phyloP scores from a whole-genome alignment of 2,329 filamentous ascomycete genomes.

The Pezicula rhizophila region DNA sequence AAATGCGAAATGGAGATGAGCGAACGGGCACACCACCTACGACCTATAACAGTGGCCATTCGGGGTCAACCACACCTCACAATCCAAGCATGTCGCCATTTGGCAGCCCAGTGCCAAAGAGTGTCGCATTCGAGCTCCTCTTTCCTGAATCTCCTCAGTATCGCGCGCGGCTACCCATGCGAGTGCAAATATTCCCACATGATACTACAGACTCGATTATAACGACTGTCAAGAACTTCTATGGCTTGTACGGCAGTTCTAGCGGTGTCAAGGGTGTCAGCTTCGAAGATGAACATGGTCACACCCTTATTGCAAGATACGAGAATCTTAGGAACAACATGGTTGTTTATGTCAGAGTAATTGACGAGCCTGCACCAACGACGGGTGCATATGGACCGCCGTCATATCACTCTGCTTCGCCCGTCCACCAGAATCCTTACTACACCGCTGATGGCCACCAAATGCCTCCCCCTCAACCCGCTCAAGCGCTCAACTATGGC shows the following conservation, averaged over 20 bases:
- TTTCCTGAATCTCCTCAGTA: constrained; percentile 62
- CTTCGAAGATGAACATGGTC: constrained; percentile 87
- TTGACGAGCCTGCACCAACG: constrained; percentile 49
- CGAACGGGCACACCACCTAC: constrained; percentile 25
- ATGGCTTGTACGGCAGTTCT: constrained; percentile 79
- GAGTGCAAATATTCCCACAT: constrained; percentile 87
- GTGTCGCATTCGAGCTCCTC: constrained; percentile 73
- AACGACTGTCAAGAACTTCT: constrained; percentile 98
- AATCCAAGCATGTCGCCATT: constrained; percentile 24
- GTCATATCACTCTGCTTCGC: constrained; percentile 43
- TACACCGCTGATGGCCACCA: constrained; percentile 58
- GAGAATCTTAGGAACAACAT: constrained; percentile 93
- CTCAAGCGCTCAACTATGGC: constrained; percentile 46
- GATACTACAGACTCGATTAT: constrained; percentile 98
- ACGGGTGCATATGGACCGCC: constrained; percentile 45
- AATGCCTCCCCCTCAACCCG: constrained; percentile 51
- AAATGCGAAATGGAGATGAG: constrained; percentile 16
- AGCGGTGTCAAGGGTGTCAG: constrained; percentile 73
- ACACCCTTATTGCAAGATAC: constrained; percentile 88
- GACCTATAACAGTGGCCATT: constrained; percentile 16
- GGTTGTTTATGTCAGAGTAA: constrained; percentile 86
- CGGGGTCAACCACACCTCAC: constrained; percentile 19
- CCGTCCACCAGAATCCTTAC: constrained; percentile 46
- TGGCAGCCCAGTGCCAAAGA: constrained; percentile 50
- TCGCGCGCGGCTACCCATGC: constrained; percentile 73